Conservation (phyloP, 2,329 filamentous ascomycete species). For the Beauveria caledonica region DNA sequence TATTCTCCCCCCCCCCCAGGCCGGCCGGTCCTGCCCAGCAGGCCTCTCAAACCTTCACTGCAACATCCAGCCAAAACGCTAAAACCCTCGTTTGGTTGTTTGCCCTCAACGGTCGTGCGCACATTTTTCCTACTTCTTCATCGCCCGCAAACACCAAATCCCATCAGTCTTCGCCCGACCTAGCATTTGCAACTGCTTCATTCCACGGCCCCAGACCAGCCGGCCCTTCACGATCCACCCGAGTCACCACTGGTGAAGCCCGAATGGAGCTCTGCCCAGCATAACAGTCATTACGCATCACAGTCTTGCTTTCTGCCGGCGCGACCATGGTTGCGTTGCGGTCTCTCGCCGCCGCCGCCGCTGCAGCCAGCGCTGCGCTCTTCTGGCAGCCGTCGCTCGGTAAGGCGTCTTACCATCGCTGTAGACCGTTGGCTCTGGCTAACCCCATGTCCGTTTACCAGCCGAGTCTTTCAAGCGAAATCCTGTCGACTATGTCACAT, state of each 20-base stretch:
- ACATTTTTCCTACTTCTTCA: background rate
- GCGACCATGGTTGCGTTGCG: constrained; percentile 26
- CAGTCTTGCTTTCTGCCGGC: background rate
- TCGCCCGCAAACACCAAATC: background rate
- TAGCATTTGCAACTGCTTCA: background rate
- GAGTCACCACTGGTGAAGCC: background rate
- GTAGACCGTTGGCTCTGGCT: background rate
- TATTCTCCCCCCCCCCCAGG: no score
- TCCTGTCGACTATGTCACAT: constrained; percentile 65
- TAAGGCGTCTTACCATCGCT: constrained; percentile 15
- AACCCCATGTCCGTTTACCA: constrained; percentile 22
- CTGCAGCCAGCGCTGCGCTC: constrained; percentile 21
- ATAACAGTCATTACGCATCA: background rate
- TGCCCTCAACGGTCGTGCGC: background rate
- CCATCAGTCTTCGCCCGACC: background rate
- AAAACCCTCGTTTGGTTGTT: background rate
- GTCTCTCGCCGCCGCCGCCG: constrained; percentile 23
- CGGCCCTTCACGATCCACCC: background rate
- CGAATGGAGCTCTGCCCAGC: constrained; percentile 3
- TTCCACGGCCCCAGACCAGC: background rate
- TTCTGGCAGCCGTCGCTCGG: constrained; percentile 24
- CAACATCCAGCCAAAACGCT: background rate
- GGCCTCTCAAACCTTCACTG: constrained; percentile 1
- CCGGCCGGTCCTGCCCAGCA: background rate
- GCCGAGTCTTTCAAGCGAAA: constrained; percentile 68